These are phyloP conservation scores for Neofusicoccum ribis DNA, from an alignment of 2,329 filamentous ascomycete species.

Conservation along the genomic window DNA sequence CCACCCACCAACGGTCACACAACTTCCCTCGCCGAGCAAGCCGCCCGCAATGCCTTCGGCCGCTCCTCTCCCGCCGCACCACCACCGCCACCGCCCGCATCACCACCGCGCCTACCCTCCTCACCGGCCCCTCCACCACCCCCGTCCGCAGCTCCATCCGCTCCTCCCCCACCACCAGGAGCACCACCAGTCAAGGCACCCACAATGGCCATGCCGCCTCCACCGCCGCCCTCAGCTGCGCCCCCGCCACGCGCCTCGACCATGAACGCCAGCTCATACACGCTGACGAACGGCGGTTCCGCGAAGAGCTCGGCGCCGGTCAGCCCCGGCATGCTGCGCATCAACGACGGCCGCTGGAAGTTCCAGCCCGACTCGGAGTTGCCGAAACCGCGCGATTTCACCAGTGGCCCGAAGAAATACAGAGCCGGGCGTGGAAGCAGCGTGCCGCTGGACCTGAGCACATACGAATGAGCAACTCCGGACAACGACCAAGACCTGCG, in stretches of 20 bases:
- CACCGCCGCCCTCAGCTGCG: conserved; percentile 30
- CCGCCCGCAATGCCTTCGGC: conserved; percentile 60
- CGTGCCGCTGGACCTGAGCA: conserved; percentile 81
- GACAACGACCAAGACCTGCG: not conserved
- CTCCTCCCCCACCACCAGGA: conserved; percentile 25
- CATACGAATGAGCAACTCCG: conserved; percentile 44
- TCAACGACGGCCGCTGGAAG: conserved; percentile 75
- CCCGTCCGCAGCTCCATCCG: conserved; percentile 28
- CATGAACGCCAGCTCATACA: conserved; percentile 76
- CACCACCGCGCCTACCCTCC: conserved; percentile 29
- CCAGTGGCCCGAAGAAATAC: conserved; percentile 74
- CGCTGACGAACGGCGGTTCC: conserved; percentile 48
- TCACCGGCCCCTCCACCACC: conserved; percentile 42
- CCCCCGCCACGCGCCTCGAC: conserved; percentile 51
- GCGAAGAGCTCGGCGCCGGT: conserved; percentile 22
- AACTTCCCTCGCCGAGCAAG: conserved; percentile 51
- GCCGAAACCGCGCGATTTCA: conserved; percentile 81
- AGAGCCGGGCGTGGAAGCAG: conserved; percentile 89
- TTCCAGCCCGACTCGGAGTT: conserved; percentile 81
- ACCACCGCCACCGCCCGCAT: conserved; percentile 40
- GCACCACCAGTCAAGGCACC: conserved; percentile 26
- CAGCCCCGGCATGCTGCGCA: conserved; percentile 30
- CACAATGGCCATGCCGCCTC: conserved; percentile 34
- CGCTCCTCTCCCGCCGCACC: conserved; percentile 38
- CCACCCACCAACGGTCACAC: conserved; percentile 28